Conservation (phyloP, 164 flowering plant species). For the Nelumbo lutea region DNA sequence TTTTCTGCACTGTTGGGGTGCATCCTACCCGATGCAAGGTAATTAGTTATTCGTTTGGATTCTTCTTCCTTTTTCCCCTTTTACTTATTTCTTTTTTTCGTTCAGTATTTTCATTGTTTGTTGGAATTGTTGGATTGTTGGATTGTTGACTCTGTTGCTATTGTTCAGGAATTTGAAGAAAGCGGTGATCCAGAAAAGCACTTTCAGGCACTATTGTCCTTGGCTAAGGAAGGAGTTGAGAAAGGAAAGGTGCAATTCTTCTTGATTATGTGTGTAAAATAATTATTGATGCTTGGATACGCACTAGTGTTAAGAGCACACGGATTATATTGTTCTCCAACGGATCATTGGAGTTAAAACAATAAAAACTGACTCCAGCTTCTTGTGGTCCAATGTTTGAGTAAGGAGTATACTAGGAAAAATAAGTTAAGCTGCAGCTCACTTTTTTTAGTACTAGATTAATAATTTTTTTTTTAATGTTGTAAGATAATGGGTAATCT, state of each 20-base stretch:
- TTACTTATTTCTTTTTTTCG: not conserved
- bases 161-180: slow-evolving; percentile 84
- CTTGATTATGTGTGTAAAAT: not conserved
- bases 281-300: not conserved
- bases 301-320: no score
- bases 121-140: slow-evolving; percentile 8
- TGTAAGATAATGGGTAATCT: no score
- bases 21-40: slow-evolving; percentile 98
- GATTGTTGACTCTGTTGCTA: slow-evolving; percentile 5
- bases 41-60: slow-evolving; percentile 1
- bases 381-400: no score
- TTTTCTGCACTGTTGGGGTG: slow-evolving; percentile 96
- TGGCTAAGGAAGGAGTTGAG: slow-evolving; percentile 77
- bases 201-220: slow-evolving; percentile 69
- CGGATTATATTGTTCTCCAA: no score
- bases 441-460: no score
- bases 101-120: not conserved
- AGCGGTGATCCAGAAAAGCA: slow-evolving; percentile 87
- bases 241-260: slow-evolving; percentile 74
- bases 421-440: no score
- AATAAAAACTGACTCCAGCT: no score
- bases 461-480: no score
- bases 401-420: no score
- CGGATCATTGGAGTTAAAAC: no score
- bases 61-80: not conserved